Conservation (phyloP, 306 rosid genomes). For the Luffa aegyptiaca region DNA sequence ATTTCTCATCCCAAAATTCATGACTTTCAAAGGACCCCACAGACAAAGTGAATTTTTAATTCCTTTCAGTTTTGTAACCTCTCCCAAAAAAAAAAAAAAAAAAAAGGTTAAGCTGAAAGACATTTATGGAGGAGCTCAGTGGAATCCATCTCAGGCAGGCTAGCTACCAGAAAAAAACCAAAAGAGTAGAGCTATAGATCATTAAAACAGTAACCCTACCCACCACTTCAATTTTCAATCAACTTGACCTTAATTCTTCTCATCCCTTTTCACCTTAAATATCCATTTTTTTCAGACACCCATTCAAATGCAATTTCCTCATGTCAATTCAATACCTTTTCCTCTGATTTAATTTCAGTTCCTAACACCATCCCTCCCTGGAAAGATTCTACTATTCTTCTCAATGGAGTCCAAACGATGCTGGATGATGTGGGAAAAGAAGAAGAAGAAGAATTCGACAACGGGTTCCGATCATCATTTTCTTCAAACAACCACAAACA, state of each 20-base stretch:
- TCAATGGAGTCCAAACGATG: conserved; percentile 57
- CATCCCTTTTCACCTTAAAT: conserved; percentile 1
- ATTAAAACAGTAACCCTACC: conserved; percentile 35
- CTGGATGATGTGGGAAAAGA: conserved; percentile 58
- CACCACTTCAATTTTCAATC: conserved; percentile 50
- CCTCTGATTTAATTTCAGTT: neutral
- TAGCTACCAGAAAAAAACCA: conserved; percentile 3
- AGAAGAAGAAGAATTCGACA: conserved; percentile 29
- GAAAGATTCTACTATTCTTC: neutral
- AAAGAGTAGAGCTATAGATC: neutral
- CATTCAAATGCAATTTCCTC: neutral
- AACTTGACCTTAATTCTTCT: conserved; percentile 19
- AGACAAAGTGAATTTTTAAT: conserved; percentile 5
- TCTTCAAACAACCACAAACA: conserved; percentile 5
- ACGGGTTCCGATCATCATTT: neutral
- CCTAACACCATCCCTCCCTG: neutral
- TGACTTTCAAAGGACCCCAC: conserved; percentile 13
- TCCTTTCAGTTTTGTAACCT: neutral
- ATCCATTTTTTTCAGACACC: neutral
- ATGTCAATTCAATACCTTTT: conserved; percentile 10
- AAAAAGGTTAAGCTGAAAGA: neutral
- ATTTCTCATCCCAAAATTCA: conserved; percentile 14
- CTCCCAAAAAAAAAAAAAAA: neutral
- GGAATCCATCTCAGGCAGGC: conserved; percentile 4
- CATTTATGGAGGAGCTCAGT: conserved; percentile 5